Conservation (phyloP, 2,329 filamentous ascomycete species). For the Cladosporium sp. region DNA sequence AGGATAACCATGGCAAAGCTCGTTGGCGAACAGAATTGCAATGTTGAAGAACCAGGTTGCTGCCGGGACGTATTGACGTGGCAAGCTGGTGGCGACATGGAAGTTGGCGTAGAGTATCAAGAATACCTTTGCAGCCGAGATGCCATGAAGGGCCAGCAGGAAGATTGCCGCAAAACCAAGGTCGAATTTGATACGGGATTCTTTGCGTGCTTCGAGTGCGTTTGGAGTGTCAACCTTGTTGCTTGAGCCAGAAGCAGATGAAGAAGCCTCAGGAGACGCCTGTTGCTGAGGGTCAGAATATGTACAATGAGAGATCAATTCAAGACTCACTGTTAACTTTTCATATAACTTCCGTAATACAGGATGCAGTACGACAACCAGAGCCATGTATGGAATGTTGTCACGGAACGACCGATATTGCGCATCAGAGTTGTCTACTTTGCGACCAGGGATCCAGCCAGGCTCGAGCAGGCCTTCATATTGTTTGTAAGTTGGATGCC, state of each 20-base stretch:
- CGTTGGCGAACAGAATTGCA: conserved; percentile 79
- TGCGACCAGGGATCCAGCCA: conserved; percentile 89
- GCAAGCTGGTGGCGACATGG: conserved; percentile 66
- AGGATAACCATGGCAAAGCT: conserved; percentile 72
- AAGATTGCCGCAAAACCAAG: conserved; percentile 75
- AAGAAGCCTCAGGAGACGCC: background rate
- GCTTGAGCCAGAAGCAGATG: background rate
- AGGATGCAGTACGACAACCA: conserved; percentile 73
- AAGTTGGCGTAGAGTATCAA: conserved; percentile 78
- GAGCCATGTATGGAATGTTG: conserved; percentile 76
- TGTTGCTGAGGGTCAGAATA: background rate
- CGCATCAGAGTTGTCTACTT: conserved; percentile 84
- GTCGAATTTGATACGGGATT: conserved; percentile 57
- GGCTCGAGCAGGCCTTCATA: conserved; percentile 66
- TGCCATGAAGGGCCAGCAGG: conserved; percentile 72
- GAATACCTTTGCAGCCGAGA: conserved; percentile 78
- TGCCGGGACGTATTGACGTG: conserved; percentile 63
- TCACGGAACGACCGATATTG: conserved; percentile 82
- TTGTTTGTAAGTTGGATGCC: conserved; percentile 73
- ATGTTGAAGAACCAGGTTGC: conserved; percentile 91
- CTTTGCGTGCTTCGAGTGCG: conserved; percentile 10
- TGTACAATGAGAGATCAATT: background rate
- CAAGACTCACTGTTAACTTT: conserved; percentile 26
- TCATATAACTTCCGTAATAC: conserved; percentile 71
- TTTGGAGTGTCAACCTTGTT: too few relatives aligned